Percentiles rank a stretch among this genome's conserved stretches.
Conservation (phyloP, 331 rosid genomes). For the Quercus tomentella region DNA sequence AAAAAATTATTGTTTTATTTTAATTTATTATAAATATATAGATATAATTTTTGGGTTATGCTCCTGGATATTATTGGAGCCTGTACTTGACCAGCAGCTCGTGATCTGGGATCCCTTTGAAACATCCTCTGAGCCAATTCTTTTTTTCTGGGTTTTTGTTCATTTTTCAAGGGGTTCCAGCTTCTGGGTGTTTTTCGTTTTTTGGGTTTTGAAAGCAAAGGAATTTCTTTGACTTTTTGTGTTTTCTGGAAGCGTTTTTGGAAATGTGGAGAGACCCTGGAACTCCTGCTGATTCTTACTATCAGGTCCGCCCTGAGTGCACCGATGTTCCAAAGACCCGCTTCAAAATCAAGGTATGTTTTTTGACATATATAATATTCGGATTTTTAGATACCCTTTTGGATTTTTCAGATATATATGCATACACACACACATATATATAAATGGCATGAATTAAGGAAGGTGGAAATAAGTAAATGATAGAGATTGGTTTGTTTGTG, state of each 20-base stretch:
- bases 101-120: conserved; percentile 39
- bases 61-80: too few relatives aligned
- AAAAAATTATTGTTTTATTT: too few relatives aligned
- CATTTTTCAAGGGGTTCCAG: conserved; percentile 34
- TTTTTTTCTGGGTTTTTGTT: conserved; percentile 39
- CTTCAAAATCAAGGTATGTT: conserved; percentile 80
- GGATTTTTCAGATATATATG: conserved; percentile 6
- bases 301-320: conserved; percentile 80
- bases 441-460: not conserved
- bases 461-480: not conserved
- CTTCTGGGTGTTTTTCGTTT: conserved; percentile 5
- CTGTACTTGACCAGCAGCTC: not conserved
- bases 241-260: conserved; percentile 15
- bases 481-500: conserved; percentile 1
- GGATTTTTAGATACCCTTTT: not conserved
- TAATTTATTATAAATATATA: too few relatives aligned
- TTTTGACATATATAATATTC: not conserved
- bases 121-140: conserved; percentile 16
- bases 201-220: conserved; percentile 2
- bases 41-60: too few relatives aligned
- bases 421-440: too few relatives aligned
- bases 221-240: not conserved
- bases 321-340: conserved; percentile 79
- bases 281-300: conserved; percentile 93
- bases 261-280: conserved; percentile 93